Conservation (phyloP, 768 basidiomycete species). For the Russula vinacea region DNA sequence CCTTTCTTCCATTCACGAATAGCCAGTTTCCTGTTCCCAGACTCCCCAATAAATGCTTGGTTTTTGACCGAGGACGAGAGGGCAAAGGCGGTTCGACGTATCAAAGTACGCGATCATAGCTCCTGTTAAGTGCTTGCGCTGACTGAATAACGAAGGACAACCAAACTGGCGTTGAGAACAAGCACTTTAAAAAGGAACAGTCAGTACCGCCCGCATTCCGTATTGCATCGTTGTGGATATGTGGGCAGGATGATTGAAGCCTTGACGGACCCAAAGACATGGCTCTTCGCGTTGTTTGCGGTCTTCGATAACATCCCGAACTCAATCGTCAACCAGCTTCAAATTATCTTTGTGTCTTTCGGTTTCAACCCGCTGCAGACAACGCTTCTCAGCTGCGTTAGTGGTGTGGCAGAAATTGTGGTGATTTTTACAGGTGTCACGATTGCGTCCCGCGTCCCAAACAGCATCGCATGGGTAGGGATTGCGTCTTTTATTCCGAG, state of each 20-base stretch:
- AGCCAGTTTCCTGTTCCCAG: slow-evolving; percentile 64
- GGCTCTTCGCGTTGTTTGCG: slow-evolving; percentile 70
- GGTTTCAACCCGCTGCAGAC: slow-evolving; percentile 64
- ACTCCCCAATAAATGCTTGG: slow-evolving; percentile 72
- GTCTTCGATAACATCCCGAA: slow-evolving; percentile 62
- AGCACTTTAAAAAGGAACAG: slow-evolving; percentile 78
- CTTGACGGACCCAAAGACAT: slow-evolving; percentile 65
- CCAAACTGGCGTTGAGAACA: slow-evolving; percentile 81
- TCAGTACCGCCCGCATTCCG: slow-evolving; percentile 38
- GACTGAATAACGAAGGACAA: slow-evolving; percentile 48
- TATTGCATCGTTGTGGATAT: background rate
- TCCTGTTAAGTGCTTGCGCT: no score
- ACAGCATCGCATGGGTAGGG: slow-evolving; percentile 60
- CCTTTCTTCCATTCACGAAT: background rate
- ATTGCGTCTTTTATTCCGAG: slow-evolving; percentile 61
- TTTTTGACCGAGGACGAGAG: slow-evolving; percentile 69
- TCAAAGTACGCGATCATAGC: slow-evolving; percentile 46
- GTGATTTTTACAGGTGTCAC: slow-evolving; percentile 66
- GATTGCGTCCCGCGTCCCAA: slow-evolving; percentile 52
- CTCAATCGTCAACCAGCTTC: slow-evolving; percentile 64
- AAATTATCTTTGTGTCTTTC: slow-evolving; percentile 62
- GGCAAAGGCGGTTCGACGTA: slow-evolving; percentile 56
- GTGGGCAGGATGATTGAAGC: slow-evolving; percentile 61
- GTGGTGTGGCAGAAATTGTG: slow-evolving; percentile 61
- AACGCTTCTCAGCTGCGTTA: slow-evolving; percentile 65